These are phyloP conservation scores for Dalbergia cultrata DNA, from an alignment of 306 rosid species.

Conservation along the genomic window DNA sequence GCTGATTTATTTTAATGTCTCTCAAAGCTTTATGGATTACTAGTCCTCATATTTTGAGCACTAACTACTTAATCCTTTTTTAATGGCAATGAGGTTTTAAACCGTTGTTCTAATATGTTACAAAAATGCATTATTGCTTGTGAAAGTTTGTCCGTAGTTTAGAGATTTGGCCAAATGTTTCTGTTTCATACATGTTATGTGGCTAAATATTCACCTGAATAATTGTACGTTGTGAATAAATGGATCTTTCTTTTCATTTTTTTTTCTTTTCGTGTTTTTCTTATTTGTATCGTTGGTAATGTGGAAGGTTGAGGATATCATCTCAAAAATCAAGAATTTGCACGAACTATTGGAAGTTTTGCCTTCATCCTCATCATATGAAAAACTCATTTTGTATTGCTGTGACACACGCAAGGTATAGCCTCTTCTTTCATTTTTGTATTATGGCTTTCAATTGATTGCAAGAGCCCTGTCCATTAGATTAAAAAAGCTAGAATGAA, in stretches of 20 bases:
- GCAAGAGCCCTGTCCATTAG: not conserved
- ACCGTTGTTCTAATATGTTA: not conserved
- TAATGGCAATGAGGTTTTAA: constrained; percentile 2
- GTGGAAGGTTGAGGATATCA: constrained; percentile 80
- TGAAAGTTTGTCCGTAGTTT: no score
- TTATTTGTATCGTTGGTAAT: constrained; percentile 46
- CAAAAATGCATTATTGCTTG: constrained; percentile 7
- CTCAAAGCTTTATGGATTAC: constrained; percentile 6
- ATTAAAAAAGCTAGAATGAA: not conserved
- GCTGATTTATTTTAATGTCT: constrained; percentile 30
- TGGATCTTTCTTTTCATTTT: not conserved
- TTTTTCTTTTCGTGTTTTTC: not conserved
- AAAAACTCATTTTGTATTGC: constrained; percentile 65
- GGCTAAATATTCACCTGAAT: constrained; percentile 17
- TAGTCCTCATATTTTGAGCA: constrained; percentile 25
- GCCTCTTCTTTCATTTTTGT: constrained; percentile 28
- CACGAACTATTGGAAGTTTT: constrained; percentile 66
- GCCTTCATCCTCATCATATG: constrained; percentile 71
- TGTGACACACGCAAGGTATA: constrained; percentile 76
- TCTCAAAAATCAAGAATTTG: constrained; percentile 61
- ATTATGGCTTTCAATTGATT: constrained; percentile 3
- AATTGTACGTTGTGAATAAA: constrained; percentile 11
- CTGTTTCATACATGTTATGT: constrained; percentile 5
- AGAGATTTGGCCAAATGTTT: not conserved
- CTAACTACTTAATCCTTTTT: constrained; percentile 18